A percentile compares a stretch with the other conserved stretches of the same genome.
phyloP scores from a whole-genome alignment of 371 early-diverging fungal genomes.

The Caulochytrium protostelioides region DNA sequence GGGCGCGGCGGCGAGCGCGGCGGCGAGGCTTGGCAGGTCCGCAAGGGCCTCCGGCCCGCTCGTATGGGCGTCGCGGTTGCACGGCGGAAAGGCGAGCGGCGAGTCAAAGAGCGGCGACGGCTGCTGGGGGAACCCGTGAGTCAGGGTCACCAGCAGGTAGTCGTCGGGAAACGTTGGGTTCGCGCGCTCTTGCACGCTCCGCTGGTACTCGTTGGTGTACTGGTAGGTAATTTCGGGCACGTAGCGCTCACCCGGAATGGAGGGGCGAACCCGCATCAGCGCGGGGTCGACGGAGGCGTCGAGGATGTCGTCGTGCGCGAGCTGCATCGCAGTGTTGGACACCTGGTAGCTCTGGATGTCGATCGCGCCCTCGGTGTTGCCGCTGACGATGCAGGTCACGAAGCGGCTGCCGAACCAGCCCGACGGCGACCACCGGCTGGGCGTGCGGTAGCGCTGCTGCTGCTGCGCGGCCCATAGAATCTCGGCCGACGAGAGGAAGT shows the following conservation, averaged over 20 bases:
- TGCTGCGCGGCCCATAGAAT: conserved; percentile 69
- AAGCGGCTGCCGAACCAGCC: conserved; percentile 76
- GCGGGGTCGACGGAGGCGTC: conserved; percentile 74
- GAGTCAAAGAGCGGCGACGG: conserved; percentile 53
- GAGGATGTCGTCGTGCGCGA: conserved; percentile 78
- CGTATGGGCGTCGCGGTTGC: conserved; percentile 36
- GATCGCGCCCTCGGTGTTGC: conserved; percentile 53
- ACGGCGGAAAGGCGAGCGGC: conserved; percentile 36
- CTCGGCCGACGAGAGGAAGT: conserved; percentile 85
- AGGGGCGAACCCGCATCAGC: conserved; percentile 63
- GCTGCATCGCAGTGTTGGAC: conserved; percentile 70
- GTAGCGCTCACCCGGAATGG: conserved; percentile 45
- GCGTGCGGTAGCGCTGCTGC: conserved; percentile 59
- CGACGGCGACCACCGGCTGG: conserved; percentile 42
- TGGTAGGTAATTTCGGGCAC: conserved; percentile 92
- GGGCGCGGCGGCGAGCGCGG: too few species aligned
- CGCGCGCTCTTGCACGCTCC: conserved; percentile 50
- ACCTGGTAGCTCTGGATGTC: conserved; percentile 81
- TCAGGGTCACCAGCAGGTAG: conserved; percentile 79
- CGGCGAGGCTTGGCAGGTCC: conserved; percentile 7
- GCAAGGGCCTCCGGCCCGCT: conserved; percentile 12
- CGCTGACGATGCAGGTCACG: conserved; percentile 73
- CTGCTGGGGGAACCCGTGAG: conserved; percentile 75
- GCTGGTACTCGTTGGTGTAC: conserved; percentile 78
- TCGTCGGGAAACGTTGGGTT: conserved; percentile 91